Base-by-base conservation (phyloP, 805 yeast genomes). In the Wickerhamiella lipophila region DNA sequence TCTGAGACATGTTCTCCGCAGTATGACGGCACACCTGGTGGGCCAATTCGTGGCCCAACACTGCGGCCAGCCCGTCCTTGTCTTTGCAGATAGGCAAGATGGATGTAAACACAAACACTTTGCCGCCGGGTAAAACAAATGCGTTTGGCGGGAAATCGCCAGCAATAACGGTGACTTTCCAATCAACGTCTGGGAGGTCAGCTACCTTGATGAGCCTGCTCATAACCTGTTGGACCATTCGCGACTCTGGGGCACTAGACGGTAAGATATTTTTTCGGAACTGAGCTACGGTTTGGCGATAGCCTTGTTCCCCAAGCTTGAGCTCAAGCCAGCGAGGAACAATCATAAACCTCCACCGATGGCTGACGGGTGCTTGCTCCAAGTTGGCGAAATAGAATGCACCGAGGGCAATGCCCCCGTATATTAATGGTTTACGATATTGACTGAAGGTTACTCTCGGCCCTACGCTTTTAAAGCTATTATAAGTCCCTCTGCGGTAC, bases 41-140 rank as follows among this genome's bases (percentile, higher is more conserved):
- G 0, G 96, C 88, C 49, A 88, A 75, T 59, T 92, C 99, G 62
- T 92, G 99, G 0, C 95, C 71, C 42, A 92, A 68, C 2, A 92
- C 96, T 0, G 97, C 87, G n/a, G 97, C 97, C 41, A 92, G 66
- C 1, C 96, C 96, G 61, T 86, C 94, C 47, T 86, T 94, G 59
- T 83, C 79, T 22, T 68, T 67, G 62, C 95, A 81, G 26, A 92
- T 76, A 1, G 83, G 82, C 42, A 92, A 61, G 36, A 92, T 84
- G 8, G 83, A 76, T 42, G 81, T 72, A 60, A 83, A 85, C 16
- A 92, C 87, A 65, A 92, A 92, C 39, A 92, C 95, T 63, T 88
- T 88, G 6, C 98, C 98, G 52, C 92, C 89, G 18, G 97, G 97
- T 30, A 92, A 69, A 16, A 92, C 95, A 66, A 92, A 89, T 1